Conservation (phyloP, 345 rosid genomes). For the Zanthoxylum bungeanum region DNA sequence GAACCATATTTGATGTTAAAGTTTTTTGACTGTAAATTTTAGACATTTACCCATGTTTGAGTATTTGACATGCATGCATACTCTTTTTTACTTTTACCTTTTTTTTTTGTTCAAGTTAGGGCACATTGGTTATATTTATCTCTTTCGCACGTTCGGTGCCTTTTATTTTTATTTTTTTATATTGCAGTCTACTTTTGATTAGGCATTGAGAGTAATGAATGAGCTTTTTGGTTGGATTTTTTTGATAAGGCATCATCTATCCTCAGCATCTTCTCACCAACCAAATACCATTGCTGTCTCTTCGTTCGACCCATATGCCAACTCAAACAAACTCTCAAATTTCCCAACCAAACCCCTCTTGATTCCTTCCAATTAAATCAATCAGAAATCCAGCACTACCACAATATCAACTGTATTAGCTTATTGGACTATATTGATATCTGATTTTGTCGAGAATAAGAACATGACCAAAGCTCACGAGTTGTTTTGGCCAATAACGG, state of each 20-base stretch:
- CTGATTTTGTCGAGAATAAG: slow-evolving; percentile 42
- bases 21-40: slow-evolving; percentile 44
- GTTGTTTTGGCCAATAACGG: slow-evolving; percentile 42
- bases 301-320: slow-evolving; percentile 22
- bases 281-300: slow-evolving; percentile 22
- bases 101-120: slow-evolving; percentile 4
- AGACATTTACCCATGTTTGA: slow-evolving; percentile 31
- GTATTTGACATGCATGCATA: slow-evolving; percentile 20
- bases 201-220: background rate
- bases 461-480: slow-evolving; percentile 48
- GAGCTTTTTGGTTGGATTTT: background rate
- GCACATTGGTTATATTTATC: slow-evolving; percentile 17
- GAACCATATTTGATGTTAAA: slow-evolving; percentile 22
- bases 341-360: slow-evolving; percentile 10
- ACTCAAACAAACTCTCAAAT: slow-evolving; percentile 15
- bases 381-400: slow-evolving; percentile 4
- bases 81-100: background rate
- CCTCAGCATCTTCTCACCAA: slow-evolving; percentile 15
- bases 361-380: slow-evolving; percentile 20
- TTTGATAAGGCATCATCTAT: slow-evolving; percentile 7
- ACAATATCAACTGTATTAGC: slow-evolving; percentile 20
- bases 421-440: slow-evolving; percentile 75
- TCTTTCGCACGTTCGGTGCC: too few species aligned
- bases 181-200: too few species aligned
- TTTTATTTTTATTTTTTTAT: background rate